Base-by-base conservation (phyloP, 2,329 filamentous ascomycete genomes). In the Aureobasidium sp. region DNA sequence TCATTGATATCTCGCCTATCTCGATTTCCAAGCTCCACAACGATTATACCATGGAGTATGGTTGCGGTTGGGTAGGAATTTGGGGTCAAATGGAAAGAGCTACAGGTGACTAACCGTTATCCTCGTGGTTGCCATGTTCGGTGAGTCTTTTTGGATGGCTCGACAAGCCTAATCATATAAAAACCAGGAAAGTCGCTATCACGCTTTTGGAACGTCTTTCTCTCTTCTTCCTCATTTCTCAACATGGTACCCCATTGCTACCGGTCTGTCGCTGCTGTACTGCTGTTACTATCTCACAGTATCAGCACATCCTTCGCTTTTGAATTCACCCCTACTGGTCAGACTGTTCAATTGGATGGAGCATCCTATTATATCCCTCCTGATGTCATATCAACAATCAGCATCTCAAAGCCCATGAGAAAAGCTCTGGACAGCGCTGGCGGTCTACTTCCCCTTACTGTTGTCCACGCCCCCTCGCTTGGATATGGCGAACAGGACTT, bases 321-420 rank as follows among this genome's bases (percentile, higher is more conserved):
- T n/a, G 44, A 52, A 9, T 60, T 72, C 33, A 47, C 69, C 14
- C 67, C 71, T 12, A 77, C 74, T 3, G 76, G 75, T 6, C 74
- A 74, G 62, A 78, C 75, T 0, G 72, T 77, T 0, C 69, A 70
- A 5, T 66, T 78, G 2, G 70, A 74, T 45, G 74, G 72, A 39
- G 66, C 75, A 12, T 66, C 72, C 3, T 77, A 77, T 66, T 78
- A 76, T 63, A 66, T 77, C 5, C 74, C 76, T 6, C 71, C 74
- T 3, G 70, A 70, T 17, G 66, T 72, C 3, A 68, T 76, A 1
- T 70, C 70, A 19, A 73, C 66, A 2, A 68, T 78, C 19, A 66
- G n/a, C 63, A 40, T 64, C 33, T 39, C 35, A 44, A 58, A 47
- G 35, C 59, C 44, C 48, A 63, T 72, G n/a, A 65, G 66, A 37